These are phyloP conservation scores for Podospora appendiculata DNA, from an alignment of 495 filamentous ascomycete genomes.

Conservation along the genomic window DNA sequence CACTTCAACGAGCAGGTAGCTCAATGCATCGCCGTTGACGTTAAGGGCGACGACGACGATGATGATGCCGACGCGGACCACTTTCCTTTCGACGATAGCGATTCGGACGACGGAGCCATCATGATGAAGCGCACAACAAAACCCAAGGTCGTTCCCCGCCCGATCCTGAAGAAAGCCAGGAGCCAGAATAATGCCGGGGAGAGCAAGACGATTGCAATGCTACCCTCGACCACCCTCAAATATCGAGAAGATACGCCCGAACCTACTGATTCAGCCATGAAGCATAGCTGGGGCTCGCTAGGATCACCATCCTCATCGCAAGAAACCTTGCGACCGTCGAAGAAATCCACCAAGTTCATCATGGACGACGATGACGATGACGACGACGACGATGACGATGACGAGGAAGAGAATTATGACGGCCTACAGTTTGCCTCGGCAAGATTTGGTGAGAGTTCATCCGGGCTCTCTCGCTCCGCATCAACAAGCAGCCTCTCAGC, in stretches of 20 bases:
- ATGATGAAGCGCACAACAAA: constrained; percentile 66
- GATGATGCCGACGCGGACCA: constrained; percentile 38
- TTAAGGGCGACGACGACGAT: constrained; percentile 68
- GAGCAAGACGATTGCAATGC: constrained; percentile 85
- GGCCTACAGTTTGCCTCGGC: constrained; percentile 14
- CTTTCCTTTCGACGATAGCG: constrained; percentile 49
- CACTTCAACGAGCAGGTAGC: constrained; percentile 94
- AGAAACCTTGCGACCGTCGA: constrained; percentile 67
- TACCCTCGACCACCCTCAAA: constrained; percentile 89
- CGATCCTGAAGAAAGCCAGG: constrained; percentile 39
- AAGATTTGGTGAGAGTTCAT: constrained; percentile 6
- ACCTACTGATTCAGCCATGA: constrained; percentile 49
- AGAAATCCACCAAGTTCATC: constrained; percentile 62
- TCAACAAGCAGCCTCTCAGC: constrained; percentile 26
- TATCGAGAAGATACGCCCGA: constrained; percentile 76
- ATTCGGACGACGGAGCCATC: constrained; percentile 64
- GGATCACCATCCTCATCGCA: constrained; percentile 59
- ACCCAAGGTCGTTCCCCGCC: constrained; percentile 25
- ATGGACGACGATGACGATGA: constrained; percentile 39
- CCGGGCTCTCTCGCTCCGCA: constrained; percentile 25
- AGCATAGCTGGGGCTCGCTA: constrained; percentile 37
- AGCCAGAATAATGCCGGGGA: constrained; percentile 48
- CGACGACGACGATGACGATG: constrained; percentile 61
- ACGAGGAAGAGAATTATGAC: constrained; percentile 48
- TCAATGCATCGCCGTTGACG: constrained; percentile 91